Evolutionary conservation across 306 rosid genomes (phyloP).

Genomic region (Cicer cuneatum): DNA sequence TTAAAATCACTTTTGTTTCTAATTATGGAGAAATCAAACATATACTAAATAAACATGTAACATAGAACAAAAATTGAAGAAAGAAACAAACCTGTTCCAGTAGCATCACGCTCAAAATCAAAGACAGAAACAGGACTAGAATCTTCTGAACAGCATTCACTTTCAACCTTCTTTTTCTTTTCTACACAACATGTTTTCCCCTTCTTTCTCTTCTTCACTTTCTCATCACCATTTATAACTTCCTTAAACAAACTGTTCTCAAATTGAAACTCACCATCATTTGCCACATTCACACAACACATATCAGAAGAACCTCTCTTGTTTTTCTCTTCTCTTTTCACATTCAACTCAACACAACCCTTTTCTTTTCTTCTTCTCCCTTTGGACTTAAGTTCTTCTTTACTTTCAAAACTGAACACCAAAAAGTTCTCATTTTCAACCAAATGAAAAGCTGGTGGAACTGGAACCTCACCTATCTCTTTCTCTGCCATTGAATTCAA

Average conservation of each 20-base stretch:
- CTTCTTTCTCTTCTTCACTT: conserved; percentile 51
- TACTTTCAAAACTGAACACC: conserved; percentile 68
- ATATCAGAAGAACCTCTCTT: conserved; percentile 39
- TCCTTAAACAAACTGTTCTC: conserved; percentile 36
- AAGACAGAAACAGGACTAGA: conserved; percentile 92
- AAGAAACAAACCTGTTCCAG: conserved; percentile 70
- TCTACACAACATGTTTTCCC: conserved; percentile 39
- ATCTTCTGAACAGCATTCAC: conserved; percentile 68
- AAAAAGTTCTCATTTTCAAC: conserved; percentile 72
- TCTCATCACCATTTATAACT: conserved; percentile 46
- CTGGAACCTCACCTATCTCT: conserved; percentile 25
- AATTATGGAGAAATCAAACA: too few relatives aligned
- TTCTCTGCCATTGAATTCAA: conserved; percentile 58
- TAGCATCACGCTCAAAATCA: conserved; percentile 55
- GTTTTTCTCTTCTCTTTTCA: conserved; percentile 33
- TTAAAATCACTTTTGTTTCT: too few relatives aligned
- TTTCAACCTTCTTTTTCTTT: conserved; percentile 53
- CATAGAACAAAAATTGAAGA: neutral
- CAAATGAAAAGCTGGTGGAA: conserved; percentile 51
- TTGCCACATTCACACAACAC: conserved; percentile 9
- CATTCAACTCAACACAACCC: conserved; percentile 27
- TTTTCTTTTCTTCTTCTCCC: conserved; percentile 41
- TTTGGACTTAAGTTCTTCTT: conserved; percentile 44
- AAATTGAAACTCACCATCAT: conserved; percentile 41
- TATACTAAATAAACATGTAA: neutral